Evolutionary conservation across 371 early-diverging fungal genomes (phyloP).

Genomic region (Mucor circinelloides): DNA sequence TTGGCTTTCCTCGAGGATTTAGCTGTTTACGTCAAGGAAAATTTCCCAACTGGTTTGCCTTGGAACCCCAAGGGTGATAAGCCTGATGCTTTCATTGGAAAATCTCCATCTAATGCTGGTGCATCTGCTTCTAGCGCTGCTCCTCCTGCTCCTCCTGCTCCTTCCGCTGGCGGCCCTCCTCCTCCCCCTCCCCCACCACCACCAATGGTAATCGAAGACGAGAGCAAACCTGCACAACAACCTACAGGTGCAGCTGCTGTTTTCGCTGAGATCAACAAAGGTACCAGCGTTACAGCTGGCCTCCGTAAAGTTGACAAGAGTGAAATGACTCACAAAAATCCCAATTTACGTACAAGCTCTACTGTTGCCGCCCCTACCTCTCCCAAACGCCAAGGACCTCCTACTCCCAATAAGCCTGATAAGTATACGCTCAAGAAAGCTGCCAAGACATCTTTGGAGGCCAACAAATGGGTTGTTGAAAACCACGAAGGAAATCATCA

Average conservation of each 20-base stretch:
- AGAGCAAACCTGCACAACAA: slow-evolving; percentile 15
- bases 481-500: slow-evolving; percentile 78
- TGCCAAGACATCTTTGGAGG: slow-evolving; percentile 81
- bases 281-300: slow-evolving; percentile 75
- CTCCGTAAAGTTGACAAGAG: slow-evolving; percentile 92
- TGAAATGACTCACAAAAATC: slow-evolving; percentile 98
- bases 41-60: slow-evolving; percentile 86
- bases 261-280: slow-evolving; percentile 89
- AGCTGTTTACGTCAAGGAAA: slow-evolving; percentile 83
- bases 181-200: slow-evolving; percentile 74
- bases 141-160: slow-evolving; percentile 47
- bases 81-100: slow-evolving; percentile 52
- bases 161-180: slow-evolving; percentile 61
- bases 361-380: slow-evolving; percentile 46
- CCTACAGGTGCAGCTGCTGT: slow-evolving; percentile 65
- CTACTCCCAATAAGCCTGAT: slow-evolving; percentile 66
- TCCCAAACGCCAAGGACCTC: slow-evolving; percentile 62
- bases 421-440: slow-evolving; percentile 74
- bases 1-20: slow-evolving; percentile 72
- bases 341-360: slow-evolving; percentile 72
- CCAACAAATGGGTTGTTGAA: slow-evolving; percentile 94
- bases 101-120: slow-evolving; percentile 21
- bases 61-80: slow-evolving; percentile 89
- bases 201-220: slow-evolving; percentile 44
- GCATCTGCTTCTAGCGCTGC: slow-evolving; percentile 38